Evolutionary conservation across 257 asterid species (phyloP).

Genomic region (Fraxinus americana): DNA sequence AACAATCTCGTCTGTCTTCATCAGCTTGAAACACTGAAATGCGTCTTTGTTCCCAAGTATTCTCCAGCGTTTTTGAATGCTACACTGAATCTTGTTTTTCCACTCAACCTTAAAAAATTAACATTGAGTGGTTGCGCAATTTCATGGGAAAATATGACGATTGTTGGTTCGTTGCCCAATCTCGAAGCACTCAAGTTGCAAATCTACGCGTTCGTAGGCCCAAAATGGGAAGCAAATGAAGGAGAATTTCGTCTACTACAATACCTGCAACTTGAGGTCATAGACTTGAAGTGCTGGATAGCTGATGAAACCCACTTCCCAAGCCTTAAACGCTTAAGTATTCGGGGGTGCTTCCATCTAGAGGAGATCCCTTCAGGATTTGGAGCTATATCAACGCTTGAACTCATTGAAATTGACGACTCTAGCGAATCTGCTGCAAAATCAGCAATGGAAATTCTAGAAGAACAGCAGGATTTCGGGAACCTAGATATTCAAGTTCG

Average conservation of each 20-base stretch:
- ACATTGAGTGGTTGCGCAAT: background rate
- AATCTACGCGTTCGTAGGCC: background rate
- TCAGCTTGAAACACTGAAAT: slow-evolving; percentile 2
- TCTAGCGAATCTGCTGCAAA: background rate
- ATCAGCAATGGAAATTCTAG: slow-evolving; percentile 1
- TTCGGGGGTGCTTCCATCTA: background rate
- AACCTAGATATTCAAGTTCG: background rate
- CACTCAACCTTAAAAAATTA: background rate
- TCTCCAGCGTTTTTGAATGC: background rate
- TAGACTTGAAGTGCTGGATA: background rate
- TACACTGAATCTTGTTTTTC: background rate
- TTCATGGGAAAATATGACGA: background rate
- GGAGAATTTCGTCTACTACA: background rate
- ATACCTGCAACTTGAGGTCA: background rate
- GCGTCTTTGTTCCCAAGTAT: background rate
- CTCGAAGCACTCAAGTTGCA: slow-evolving; percentile 1
- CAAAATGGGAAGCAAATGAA: background rate
- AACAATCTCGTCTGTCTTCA: background rate
- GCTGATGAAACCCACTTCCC: slow-evolving; percentile 9
- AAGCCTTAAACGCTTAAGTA: background rate
- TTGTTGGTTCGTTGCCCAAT: background rate
- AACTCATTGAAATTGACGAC: background rate
- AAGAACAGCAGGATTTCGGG: background rate
- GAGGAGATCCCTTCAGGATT: background rate
- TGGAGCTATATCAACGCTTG: background rate